These are phyloP conservation scores for Pyrenula aspistea DNA, from an alignment of 495 filamentous ascomycete species.

Conservation along the genomic window DNA sequence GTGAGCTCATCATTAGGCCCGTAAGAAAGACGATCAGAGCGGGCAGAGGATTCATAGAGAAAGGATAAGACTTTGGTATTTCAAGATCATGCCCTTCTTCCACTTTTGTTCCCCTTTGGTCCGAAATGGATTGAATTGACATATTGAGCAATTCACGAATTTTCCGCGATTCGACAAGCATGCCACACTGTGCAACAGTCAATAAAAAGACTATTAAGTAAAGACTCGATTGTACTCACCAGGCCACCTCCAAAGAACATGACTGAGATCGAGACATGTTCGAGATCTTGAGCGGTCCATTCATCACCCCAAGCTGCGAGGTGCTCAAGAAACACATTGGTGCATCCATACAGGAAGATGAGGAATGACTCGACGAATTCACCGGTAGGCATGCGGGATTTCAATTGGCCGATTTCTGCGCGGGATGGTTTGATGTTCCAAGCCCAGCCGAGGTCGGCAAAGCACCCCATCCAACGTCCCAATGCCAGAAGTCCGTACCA, in stretches of 20 bases:
- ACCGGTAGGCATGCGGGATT: slow-evolving; percentile 57
- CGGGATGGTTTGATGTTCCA: slow-evolving; percentile 72
- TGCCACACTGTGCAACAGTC: slow-evolving; percentile 52
- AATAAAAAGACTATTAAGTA: slow-evolving; percentile 3
- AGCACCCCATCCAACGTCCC: slow-evolving; percentile 82
- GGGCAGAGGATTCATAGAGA: slow-evolving; percentile 84
- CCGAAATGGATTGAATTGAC: slow-evolving; percentile 33
- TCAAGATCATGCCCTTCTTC: slow-evolving; percentile 21
- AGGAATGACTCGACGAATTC: slow-evolving; percentile 83
- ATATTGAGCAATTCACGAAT: slow-evolving; percentile 63
- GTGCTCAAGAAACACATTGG: slow-evolving; percentile 91
- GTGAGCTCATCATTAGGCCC: slow-evolving; percentile 89
- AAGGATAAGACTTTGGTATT: slow-evolving; percentile 53
- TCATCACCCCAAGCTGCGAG: slow-evolving; percentile 54
- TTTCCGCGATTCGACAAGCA: slow-evolving; percentile 74
- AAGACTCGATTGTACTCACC: slow-evolving; percentile 32
- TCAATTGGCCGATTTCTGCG: slow-evolving; percentile 42
- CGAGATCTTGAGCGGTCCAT: slow-evolving; percentile 72
- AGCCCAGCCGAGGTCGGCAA: slow-evolving; percentile 85
- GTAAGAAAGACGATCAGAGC: slow-evolving; percentile 74
- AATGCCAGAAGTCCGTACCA: slow-evolving; percentile 85
- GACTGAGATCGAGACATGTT: slow-evolving; percentile 86
- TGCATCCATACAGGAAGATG: slow-evolving; percentile 79
- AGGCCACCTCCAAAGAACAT: slow-evolving; percentile 94
- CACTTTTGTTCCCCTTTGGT: slow-evolving; percentile 17